Base-by-base conservation (phyloP, 345 rosid genomes). In the Psidium guajava region DNA sequence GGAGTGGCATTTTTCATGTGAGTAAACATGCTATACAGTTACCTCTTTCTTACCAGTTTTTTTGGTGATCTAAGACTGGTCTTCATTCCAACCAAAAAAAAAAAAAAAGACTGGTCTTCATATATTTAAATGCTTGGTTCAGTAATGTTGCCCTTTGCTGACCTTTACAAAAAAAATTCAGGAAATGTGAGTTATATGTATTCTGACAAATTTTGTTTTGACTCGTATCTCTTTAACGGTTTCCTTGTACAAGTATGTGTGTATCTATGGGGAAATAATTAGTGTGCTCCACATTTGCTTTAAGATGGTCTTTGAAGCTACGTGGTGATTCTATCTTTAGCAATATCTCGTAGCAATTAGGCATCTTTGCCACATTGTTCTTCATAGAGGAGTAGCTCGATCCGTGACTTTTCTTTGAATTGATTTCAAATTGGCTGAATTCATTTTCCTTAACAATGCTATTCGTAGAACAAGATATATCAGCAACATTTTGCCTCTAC, bases 1-100 rank as follows among this genome's bases (percentile, higher is more conserved):
- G 24, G 90, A 91, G 69, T 98, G 99, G 99, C 98, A 95, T 84
- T 98, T 94, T 90, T 88, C 98, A 83, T 96, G 99, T 96, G 89
- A 96, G 98, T 86, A 42, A 57, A 69, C 84, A 51, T 56, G 55
- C 58, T 82, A 8, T 53, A 20, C 42, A 49, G 14, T 82, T 42
- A 82, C n/a, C 61, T 82, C 84, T 40, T 82, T 82, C 58, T 50
- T 28, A 15, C 58, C 36, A 82, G 40, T 14, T 52, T 36, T 51
- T 28, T 82, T 36, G 84, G 59, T 28, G 44, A 56, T 18, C 7
- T 69, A 69, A 69, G 47, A 69, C 6, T 36, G 47, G 47, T 69
- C 77, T 36, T 69, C 77, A 36, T 69, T 36, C 36, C 36, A 36
- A 36, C 36, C 36, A 36, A 36, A 36, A 36, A 36, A 36, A 36